Base-by-base conservation (phyloP, 2,329 filamentous ascomycete genomes). In the Incumbomyces delicatus region DNA sequence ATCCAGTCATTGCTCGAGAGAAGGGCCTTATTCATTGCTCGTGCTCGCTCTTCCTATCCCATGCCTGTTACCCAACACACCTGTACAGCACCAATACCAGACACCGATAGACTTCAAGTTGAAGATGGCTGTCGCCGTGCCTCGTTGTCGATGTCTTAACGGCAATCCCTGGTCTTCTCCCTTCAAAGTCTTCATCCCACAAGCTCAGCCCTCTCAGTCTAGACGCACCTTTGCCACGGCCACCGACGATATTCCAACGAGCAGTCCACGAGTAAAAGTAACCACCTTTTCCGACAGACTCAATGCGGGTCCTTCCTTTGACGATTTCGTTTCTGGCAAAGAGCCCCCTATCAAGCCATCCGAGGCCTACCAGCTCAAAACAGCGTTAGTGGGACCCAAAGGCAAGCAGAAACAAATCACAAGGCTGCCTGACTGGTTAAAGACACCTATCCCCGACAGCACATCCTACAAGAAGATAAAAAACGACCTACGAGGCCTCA, bases 401-500 rank as follows among this genome's bases (percentile, higher is more conserved):
- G 78, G 78, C 47, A 76, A 73, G 61, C 78, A 80, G 67, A 78
- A 78, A 63, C 71, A 77, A 59, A 79, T 83, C 59, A 82, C 78
- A 41, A 81, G 92, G 40, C 73, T 98, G 41, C 92, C 92, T 16
- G 78, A 83, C 56, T 98, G 92, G 92, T 78, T 98, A 53, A 95
- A 96, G 75, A 98, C 90, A 17, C 86, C 88, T 1, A 92, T 98
- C 47, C 92, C 92, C 0, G 80, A 80, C 11, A 83, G 83, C 52
- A 84, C 77, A 48, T 94, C 94, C 69, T 95, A 83, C 73, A 94
- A 94, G 70, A 86, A 87, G 61, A 94, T 98, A 66, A 95, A 95
- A 73, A 81, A 84, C 53, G 92, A 98, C 65, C 71, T 98, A 55
- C 79, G 92, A 31, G 92, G 92, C 0, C 70, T 98, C 50, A 85